Evolutionary conservation across 208 protist genomes (phyloP), one percentile per base, ranked within the genome.

Genomic region (Leishmania braziliensis): DNA sequence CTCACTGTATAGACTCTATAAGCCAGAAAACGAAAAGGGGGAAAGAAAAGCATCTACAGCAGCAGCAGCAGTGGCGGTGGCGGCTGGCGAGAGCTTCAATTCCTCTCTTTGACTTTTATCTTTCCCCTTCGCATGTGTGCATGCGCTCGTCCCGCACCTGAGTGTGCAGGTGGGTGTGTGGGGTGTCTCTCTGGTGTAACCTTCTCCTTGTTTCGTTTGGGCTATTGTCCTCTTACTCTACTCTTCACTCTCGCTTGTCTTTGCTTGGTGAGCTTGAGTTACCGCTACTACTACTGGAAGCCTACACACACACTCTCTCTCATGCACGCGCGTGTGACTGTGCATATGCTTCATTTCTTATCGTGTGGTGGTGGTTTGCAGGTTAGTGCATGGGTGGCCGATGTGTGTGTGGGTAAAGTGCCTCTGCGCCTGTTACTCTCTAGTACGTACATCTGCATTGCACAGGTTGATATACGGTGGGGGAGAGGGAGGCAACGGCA

Each of bases 171-270:
- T 46, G 43, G 43, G 43, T 77, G 2, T 70, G 10, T 46, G 43
- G 43, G 43, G 43, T 46, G 50, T 82, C 51, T 48, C 29, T 60
- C 36, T 68, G 12, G 23, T 29, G 56, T 72, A 29, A 36, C n/a
- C 39, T 76, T 20, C 39, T 75, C 75, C 56, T 69, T 46, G 43
- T 85, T 14, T 77, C 36, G 39, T 71, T 82, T 74, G 29, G 43
- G 43, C 43, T 46, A 46, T 46, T 46, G 43, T 72, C 48, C 5
- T 83, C 23, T 5, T 81, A 60, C 58, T 79, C 46, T 33, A 29
- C 23, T 29, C 5, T 83, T 81, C 12, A 43, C 0, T 72, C 68
- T 74, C 77, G 16, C 58, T 74, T 70, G 1, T 79, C 78, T 51
- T 60, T 82, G 60, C 46, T 50, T 75, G 50, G 43, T 26, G 26